Evolutionary conservation across 2,329 filamentous ascomycete genomes (phyloP).

Genomic region (Sporothrix euskadiensis): DNA sequence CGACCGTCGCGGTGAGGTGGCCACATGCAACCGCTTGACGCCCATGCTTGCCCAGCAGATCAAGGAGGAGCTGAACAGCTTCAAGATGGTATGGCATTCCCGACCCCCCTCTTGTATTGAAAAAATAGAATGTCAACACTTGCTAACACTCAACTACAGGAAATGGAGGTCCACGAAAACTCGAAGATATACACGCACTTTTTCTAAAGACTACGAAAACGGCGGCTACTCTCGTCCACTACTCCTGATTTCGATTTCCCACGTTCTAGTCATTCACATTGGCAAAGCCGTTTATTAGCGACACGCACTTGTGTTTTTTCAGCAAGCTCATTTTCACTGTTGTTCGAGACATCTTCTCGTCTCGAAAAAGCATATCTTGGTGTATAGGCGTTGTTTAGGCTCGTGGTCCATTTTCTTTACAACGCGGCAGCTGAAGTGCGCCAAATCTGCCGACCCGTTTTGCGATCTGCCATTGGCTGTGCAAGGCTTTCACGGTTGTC

Average conservation of each 20-base stretch:
- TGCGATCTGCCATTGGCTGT: neutral
- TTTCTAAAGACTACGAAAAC: slow-evolving; percentile 66
- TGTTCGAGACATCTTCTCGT: slow-evolving; percentile 26
- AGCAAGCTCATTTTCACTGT: slow-evolving; percentile 10
- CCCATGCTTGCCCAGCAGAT: slow-evolving; percentile 98
- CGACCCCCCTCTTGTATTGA: neutral
- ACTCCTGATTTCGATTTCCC: slow-evolving; percentile 32
- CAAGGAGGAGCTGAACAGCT: slow-evolving; percentile 98
- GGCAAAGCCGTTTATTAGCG: neutral
- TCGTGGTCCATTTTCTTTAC: neutral
- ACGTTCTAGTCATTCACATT: slow-evolving; percentile 23
- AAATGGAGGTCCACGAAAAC: slow-evolving; percentile 99
- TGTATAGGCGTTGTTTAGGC: slow-evolving; percentile 35
- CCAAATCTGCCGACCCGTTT: neutral
- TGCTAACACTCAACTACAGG: slow-evolving; percentile 53
- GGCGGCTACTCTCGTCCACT: slow-evolving; percentile 33
- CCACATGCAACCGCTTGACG: slow-evolving; percentile 95
- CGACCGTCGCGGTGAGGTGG: slow-evolving; percentile 91
- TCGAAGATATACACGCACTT: slow-evolving; percentile 99
- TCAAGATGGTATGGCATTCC: slow-evolving; percentile 87
- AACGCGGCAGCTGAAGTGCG: neutral
- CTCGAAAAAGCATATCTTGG: slow-evolving; percentile 35
- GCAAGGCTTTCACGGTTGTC: neutral
- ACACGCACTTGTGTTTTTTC: slow-evolving; percentile 16
- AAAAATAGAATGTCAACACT: no score